phyloP scores from a whole-genome alignment of 805 yeast species.

The Hanseniaspora jakobsenii region DNA sequence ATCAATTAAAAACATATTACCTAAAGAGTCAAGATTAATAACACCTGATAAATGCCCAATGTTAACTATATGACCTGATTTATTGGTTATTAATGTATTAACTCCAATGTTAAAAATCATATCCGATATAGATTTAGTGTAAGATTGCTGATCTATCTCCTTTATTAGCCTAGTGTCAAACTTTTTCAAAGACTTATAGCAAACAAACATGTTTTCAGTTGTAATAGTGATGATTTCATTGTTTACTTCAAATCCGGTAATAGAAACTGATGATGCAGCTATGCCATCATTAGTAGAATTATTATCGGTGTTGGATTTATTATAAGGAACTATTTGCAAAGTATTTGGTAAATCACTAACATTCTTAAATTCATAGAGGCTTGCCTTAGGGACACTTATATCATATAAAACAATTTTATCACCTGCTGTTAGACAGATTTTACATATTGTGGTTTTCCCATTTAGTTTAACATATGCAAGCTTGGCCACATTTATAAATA shows the following conservation, averaged over 20 bases:
- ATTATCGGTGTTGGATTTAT: slow-evolving; percentile 27
- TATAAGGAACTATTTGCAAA: slow-evolving; percentile 31
- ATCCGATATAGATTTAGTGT: slow-evolving; percentile 22
- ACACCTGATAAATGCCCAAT: slow-evolving; percentile 13
- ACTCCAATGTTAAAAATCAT: slow-evolving; percentile 6
- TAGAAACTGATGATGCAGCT: slow-evolving; percentile 47
- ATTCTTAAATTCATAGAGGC: slow-evolving; percentile 31
- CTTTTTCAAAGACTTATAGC: slow-evolving; percentile 42
- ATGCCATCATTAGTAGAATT: slow-evolving; percentile 66
- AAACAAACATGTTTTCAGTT: slow-evolving; percentile 64
- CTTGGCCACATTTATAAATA: slow-evolving; percentile 60
- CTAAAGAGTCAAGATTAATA: slow-evolving; percentile 10
- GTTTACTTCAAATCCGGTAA: slow-evolving; percentile 51
- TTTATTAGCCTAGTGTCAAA: slow-evolving; percentile 20
- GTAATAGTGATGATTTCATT: slow-evolving; percentile 63
- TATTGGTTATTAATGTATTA: slow-evolving; percentile 13
- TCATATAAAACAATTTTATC: slow-evolving; percentile 64
- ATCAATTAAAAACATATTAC: slow-evolving; percentile 13
- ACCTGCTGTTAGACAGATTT: slow-evolving; percentile 46
- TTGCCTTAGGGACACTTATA: slow-evolving; percentile 47
- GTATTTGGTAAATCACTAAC: slow-evolving; percentile 30
- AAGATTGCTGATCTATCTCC: slow-evolving; percentile 21
- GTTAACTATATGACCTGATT: slow-evolving; percentile 6
- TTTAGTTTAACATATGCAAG: slow-evolving; percentile 40
- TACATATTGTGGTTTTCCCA: slow-evolving; percentile 30